phyloP scores from a whole-genome alignment of 1,284 basidiomycete genomes.

The Ganoderma leucocontextum region DNA sequence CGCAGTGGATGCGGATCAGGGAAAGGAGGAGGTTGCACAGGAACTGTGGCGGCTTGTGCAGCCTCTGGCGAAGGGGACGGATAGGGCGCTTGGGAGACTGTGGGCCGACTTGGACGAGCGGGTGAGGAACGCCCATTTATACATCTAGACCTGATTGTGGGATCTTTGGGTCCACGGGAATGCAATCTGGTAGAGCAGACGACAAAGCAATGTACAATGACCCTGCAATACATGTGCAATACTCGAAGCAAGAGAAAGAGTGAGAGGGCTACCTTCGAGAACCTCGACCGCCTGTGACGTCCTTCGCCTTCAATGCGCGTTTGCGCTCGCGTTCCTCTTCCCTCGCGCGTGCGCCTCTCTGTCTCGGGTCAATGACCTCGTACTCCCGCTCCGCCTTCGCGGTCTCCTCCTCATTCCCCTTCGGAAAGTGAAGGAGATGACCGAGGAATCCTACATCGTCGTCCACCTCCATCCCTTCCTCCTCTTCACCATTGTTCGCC shows the following conservation, averaged over 20 bases:
- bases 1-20: conserved; percentile 70
- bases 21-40: conserved; percentile 62
- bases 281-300: conserved; percentile 37
- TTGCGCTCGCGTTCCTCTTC: conserved; percentile 80
- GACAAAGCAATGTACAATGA: conserved; percentile 5
- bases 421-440: conserved; percentile 81
- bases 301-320: conserved; percentile 47
- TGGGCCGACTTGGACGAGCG: conserved; percentile 49
- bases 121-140: conserved; percentile 35
- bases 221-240: conserved; percentile 3
- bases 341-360: conserved; percentile 70
- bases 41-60: conserved; percentile 65
- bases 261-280: conserved; percentile 35
- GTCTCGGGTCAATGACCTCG: conserved; percentile 86
- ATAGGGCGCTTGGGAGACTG: conserved; percentile 49
- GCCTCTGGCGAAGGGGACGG: conserved; percentile 47
- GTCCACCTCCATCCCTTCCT: conserved; percentile 79
- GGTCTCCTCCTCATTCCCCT: conserved; percentile 79
- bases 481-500: conserved; percentile 43
- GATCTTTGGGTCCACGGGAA: background rate
- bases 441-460: conserved; percentile 83
- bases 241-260: too few species aligned
- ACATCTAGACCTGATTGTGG: conserved; percentile 33
- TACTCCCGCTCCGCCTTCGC: conserved; percentile 89
- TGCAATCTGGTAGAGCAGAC: background rate